These are phyloP conservation scores for Ascochyta fabae DNA, from an alignment of 2,329 filamentous ascomycete genomes.

Conservation along the genomic window DNA sequence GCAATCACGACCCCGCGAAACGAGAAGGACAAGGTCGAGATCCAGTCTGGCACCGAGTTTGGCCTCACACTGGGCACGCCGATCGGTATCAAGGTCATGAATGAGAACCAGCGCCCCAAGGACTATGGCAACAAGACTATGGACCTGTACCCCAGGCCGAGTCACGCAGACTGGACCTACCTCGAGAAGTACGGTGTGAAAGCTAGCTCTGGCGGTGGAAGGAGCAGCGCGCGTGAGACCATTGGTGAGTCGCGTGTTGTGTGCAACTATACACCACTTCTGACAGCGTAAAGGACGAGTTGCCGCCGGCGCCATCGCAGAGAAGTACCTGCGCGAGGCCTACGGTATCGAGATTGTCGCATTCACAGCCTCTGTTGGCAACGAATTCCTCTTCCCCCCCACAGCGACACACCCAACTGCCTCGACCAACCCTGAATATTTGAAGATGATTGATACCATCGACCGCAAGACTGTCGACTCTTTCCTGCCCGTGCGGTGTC, in stretches of 20 bases:
- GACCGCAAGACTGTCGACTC: constrained; percentile 79
- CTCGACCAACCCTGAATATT: constrained; percentile 79
- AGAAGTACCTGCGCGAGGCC: constrained; percentile 84
- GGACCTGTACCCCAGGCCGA: constrained; percentile 88
- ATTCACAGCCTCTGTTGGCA: constrained; percentile 85
- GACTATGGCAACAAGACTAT: constrained; percentile 92
- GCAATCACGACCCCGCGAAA: constrained; percentile 89
- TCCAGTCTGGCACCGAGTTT: constrained; percentile 91
- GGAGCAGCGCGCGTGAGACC: constrained; percentile 92
- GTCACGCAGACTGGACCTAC: constrained; percentile 96
- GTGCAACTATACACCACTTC: background rate
- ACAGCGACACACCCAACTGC: constrained; percentile 68
- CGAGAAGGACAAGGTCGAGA: constrained; percentile 89
- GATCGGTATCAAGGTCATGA: constrained; percentile 84
- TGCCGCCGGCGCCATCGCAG: constrained; percentile 87
- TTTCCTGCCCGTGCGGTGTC: constrained; percentile 87
- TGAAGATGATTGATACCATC: constrained; percentile 74
- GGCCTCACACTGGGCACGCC: constrained; percentile 90
- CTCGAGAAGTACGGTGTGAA: constrained; percentile 96
- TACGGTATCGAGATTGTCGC: constrained; percentile 91
- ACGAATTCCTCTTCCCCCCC: constrained; percentile 76
- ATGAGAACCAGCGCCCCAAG: constrained; percentile 90
- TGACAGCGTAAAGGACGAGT: constrained; percentile 68
- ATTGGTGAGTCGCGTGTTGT: constrained; percentile 64
- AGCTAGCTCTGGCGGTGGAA: constrained; percentile 86